Conservation (phyloP, 106 monocot genomes). For the Dendrobium officinale region DNA sequence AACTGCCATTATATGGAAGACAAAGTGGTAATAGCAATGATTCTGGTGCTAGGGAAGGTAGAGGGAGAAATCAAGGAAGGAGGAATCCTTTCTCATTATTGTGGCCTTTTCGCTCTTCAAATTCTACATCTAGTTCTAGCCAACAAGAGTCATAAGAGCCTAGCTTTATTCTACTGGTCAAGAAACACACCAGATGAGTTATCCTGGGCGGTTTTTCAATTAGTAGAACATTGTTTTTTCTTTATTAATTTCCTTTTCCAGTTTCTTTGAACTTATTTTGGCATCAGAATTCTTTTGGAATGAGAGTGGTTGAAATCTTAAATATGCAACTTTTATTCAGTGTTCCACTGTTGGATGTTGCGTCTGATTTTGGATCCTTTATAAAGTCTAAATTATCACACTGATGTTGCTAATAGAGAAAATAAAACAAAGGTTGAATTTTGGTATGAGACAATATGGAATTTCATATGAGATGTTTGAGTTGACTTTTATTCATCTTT, state of each 20-base stretch:
- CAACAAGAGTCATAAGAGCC: background rate
- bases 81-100: conserved; percentile 52
- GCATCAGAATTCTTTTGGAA: background rate
- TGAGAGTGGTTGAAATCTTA: background rate
- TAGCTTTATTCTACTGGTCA: background rate
- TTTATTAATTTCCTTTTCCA: background rate
- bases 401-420: too few relatives aligned
- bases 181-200: conserved; percentile 14
- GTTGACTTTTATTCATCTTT: too few relatives aligned
- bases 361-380: too few relatives aligned
- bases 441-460: too few relatives aligned
- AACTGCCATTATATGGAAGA: conserved; percentile 32
- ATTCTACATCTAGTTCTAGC: conserved; percentile 6
- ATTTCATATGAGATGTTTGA: too few relatives aligned
- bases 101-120: conserved; percentile 53
- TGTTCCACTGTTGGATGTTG: too few relatives aligned
- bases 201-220: conserved; percentile 44
- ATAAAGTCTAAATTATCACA: too few relatives aligned
- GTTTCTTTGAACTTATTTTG: background rate
- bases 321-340: background rate
- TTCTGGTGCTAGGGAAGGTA: conserved; percentile 6
- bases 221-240: background rate
- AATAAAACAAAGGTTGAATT: too few relatives aligned
- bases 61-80: conserved; percentile 31
- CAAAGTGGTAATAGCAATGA: background rate